Percentiles rank a stretch among this genome's conserved stretches.
These are phyloP conservation scores for Phialophora tarda DNA, from an alignment of 2,329 filamentous ascomycete species.

Conservation along the genomic window DNA sequence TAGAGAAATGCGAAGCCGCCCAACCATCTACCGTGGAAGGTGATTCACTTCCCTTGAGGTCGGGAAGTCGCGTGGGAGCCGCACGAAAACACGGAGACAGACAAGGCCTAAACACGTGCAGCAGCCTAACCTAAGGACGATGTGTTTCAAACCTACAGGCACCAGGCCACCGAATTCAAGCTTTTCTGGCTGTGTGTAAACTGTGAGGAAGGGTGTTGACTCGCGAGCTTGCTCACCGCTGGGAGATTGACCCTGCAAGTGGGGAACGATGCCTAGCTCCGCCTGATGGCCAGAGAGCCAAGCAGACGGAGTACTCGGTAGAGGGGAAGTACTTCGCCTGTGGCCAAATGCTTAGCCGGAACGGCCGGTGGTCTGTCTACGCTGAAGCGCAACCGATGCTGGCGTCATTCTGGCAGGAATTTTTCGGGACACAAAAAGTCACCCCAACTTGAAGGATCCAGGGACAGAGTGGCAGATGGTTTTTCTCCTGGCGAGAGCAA, in stretches of 20 bases:
- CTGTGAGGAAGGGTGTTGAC: neutral
- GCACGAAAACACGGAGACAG: constrained; percentile 1
- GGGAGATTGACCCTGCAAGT: neutral
- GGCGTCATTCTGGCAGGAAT: constrained; percentile 3
- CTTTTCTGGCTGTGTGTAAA: neutral
- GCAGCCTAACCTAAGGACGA: constrained; percentile 11
- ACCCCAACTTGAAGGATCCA: neutral
- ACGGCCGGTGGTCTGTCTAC: neutral
- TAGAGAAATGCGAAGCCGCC: neutral
- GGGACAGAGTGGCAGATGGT: constrained; percentile 18
- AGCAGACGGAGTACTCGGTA: neutral
- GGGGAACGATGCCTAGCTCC: constrained; percentile 12
- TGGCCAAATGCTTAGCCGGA: neutral
- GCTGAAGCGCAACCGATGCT: neutral
- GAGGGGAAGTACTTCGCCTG: neutral
- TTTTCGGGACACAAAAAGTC: neutral
- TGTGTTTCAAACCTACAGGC: constrained; percentile 15
- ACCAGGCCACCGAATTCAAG: neutral
- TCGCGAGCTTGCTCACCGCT: neutral
- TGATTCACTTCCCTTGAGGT: neutral
- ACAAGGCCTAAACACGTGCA: constrained; percentile 10
- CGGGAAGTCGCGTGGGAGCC: neutral
- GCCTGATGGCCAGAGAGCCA: neutral
- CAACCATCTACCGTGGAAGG: neutral
- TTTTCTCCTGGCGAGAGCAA: constrained; percentile 12